Base-by-base conservation (phyloP, 169 alveolate species). In the Plasmodium malariae region DNA sequence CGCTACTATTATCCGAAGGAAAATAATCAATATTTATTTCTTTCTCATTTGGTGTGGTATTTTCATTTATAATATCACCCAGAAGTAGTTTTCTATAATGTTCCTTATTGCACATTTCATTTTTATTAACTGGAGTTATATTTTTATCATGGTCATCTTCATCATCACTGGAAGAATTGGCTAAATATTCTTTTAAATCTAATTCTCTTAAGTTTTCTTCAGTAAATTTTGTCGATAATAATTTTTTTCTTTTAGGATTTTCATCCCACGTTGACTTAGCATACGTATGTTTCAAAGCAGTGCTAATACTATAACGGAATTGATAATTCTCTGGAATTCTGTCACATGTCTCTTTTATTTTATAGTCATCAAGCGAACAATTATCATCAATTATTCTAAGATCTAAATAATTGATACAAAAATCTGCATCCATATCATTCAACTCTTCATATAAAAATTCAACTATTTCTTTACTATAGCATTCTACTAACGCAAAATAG, bases 231-330 rank as follows among this genome's bases (percentile, higher is more conserved):
- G 93, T 94, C 17, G 95, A 89, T 68, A 97, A 94, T 71, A 97
- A 93, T 68, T 94, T 94, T 87, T 99, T 94, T 74, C 96, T 95
- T 37, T 95, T 95, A 36, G 98, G 97, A 34, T 97, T 95, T 91
- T 97, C 96, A 69, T 98, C 99, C 99, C 99, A 98, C 26, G 99
- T 97, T 76, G 98, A 92, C 90, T 95, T 95, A 1, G 97, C 99
- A 83, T 95, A 93, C 40, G 99, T 96, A 89, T 98, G 99, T 45
- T 97, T 97, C 37, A 96, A 78, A 21, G 99, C 99, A 62, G 98
- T 93, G 68, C 95, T 95, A 24, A 96, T 91, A 48, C 89, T 89
- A 83, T 94, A 95, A 45, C 95, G 98, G 62, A 95, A 97, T 91
- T 97, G 96, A 78, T 97, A 96, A 74, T 96, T 97, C 24, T 93